phyloP scores from a whole-genome alignment of 1,139 yeast species.

The Sugiyamaella castrensis region DNA sequence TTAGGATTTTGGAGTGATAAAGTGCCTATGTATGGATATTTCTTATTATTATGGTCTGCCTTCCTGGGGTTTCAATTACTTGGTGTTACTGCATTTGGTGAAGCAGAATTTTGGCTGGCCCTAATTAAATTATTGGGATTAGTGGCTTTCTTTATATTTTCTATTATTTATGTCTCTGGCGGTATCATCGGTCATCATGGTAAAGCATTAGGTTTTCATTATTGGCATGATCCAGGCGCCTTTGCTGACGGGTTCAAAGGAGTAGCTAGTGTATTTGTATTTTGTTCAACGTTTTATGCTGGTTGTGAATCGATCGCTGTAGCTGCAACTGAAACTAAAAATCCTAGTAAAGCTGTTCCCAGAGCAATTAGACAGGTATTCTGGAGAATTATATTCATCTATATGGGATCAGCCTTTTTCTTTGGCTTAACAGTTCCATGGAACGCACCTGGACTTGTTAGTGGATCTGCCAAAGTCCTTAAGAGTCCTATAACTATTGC shows the following conservation, averaged over 20 bases:
- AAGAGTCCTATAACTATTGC: conserved; percentile 81
- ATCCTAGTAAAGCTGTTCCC: conserved; percentile 81
- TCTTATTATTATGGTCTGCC: conserved; percentile 53
- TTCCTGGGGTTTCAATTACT: conserved; percentile 54
- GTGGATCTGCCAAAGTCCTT: conserved; percentile 43
- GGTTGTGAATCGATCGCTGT: conserved; percentile 88
- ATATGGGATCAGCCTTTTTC: conserved; percentile 74
- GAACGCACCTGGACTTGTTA: conserved; percentile 51
- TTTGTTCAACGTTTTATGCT: conserved; percentile 62
- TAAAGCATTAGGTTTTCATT: conserved; percentile 42
- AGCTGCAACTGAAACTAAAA: conserved; percentile 82
- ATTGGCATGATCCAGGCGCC: conserved; percentile 93
- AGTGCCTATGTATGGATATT: conserved; percentile 58
- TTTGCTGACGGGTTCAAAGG: conserved; percentile 62
- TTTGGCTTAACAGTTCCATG: conserved; percentile 82
- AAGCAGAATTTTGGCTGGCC: conserved; percentile 64
- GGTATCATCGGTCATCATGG: conserved; percentile 42
- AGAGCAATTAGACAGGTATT: conserved; percentile 80
- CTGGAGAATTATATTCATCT: conserved; percentile 74
- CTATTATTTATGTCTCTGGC: conserved; percentile 62
- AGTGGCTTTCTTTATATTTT: conserved; percentile 55
- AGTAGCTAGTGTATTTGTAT: conserved; percentile 66
- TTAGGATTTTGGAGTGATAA: conserved; percentile 59
- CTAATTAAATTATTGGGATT: conserved; percentile 53
- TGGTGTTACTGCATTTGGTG: conserved; percentile 63